These are phyloP conservation scores for Scleromitrula shiraiana DNA, from an alignment of 2,329 filamentous ascomycete genomes.

Conservation along the genomic window DNA sequence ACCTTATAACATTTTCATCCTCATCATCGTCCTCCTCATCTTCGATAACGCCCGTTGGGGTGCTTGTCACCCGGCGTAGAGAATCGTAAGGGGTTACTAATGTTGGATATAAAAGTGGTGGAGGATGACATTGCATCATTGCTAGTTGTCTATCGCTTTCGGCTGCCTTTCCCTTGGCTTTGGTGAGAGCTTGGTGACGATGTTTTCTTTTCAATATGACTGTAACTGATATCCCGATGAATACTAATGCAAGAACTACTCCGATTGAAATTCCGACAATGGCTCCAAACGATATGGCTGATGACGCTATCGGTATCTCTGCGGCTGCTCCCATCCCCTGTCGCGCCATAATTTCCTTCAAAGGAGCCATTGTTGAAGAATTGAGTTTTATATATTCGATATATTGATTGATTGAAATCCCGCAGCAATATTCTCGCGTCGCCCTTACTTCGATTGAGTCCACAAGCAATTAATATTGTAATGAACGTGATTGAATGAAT, in stretches of 20 bases:
- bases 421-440: background rate
- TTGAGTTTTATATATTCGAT: background rate
- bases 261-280: slow-evolving; percentile 6
- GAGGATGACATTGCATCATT: background rate
- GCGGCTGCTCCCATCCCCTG: background rate
- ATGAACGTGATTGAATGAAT: background rate
- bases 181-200: background rate
- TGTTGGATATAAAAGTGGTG: background rate
- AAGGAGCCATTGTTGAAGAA: slow-evolving; percentile 1
- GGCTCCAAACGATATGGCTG: background rate
- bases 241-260: background rate
- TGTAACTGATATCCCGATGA: background rate
- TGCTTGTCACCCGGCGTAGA: background rate
- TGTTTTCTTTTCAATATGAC: background rate
- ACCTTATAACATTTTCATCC: slow-evolving; percentile 4
- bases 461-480: background rate
- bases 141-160: background rate
- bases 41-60: background rate
- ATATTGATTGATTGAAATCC: background rate
- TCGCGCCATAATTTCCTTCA: background rate
- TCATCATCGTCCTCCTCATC: slow-evolving; percentile 5
- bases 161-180: background rate
- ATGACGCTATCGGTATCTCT: background rate
- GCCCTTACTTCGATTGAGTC: background rate
- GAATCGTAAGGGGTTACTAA: slow-evolving; percentile 3